Conservation (phyloP, 1,284 basidiomycete species). For the Mycosarcoma maydis region DNA sequence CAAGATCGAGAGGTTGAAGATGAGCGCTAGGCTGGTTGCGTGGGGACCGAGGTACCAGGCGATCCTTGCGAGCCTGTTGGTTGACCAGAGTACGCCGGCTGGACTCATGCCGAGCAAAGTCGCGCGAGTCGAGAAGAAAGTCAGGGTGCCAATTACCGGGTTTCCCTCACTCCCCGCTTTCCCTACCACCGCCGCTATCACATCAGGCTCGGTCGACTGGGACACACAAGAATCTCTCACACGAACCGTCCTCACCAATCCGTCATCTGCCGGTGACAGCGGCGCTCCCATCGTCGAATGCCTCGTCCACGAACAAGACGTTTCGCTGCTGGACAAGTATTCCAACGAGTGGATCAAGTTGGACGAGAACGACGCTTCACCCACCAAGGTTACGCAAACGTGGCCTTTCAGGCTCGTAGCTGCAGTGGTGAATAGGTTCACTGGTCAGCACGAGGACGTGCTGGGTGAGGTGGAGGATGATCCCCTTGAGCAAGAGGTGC, state of each 20-base stretch:
- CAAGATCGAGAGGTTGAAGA: conserved; percentile 48
- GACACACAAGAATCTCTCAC: conserved; percentile 53
- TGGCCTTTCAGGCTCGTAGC: conserved; percentile 47
- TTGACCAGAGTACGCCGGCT: too few relatives aligned
- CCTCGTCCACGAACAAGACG: conserved; percentile 42
- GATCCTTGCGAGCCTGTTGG: too few relatives aligned
- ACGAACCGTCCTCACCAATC: conserved; percentile 26
- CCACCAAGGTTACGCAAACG: conserved; percentile 25
- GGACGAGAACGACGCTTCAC: conserved; percentile 39
- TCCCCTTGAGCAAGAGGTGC: conserved; percentile 2
- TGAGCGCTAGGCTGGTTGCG: conserved; percentile 50
- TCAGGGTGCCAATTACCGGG: conserved; percentile 57
- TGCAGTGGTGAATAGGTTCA: conserved; percentile 26
- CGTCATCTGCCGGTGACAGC: conserved; percentile 7
- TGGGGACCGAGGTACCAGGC: conserved; percentile 60
- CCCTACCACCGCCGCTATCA: conserved; percentile 19
- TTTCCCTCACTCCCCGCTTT: conserved; percentile 50
- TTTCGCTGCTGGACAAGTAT: conserved; percentile 45
- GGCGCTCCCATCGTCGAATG: conserved; percentile 49
- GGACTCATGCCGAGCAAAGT: conserved; percentile 7
- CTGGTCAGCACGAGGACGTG: conserved; percentile 24
- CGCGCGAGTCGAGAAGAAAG: conserved; percentile 52
- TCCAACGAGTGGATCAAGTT: conserved; percentile 48
- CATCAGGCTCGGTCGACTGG: conserved; percentile 50
- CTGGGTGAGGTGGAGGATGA: conserved; percentile 18